Evolutionary conservation across 2,329 filamentous ascomycete genomes (phyloP), one percentile per base, ranked within the genome.

Genomic region (Colletotrichum siamense): DNA sequence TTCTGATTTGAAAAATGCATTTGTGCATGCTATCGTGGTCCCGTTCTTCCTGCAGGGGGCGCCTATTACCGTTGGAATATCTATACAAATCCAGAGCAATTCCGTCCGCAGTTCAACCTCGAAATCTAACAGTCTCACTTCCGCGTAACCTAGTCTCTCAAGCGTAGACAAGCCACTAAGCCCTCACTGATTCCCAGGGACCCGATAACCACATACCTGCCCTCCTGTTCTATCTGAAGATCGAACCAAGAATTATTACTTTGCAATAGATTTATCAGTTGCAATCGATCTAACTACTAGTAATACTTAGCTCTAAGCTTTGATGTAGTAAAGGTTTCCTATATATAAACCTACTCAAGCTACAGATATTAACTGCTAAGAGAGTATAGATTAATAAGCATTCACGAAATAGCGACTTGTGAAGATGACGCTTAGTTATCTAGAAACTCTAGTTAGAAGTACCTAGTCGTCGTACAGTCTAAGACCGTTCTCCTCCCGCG

Each of bases 301-400:
- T 16, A 8, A 8, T 36, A 5, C 0, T 36, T 36, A 36, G 34
- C 34, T 55, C n/a, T 18, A 44, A 0, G 16, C 39, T 44, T 44
- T 3, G 0, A 44, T 44, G 0, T 10, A 0, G 0, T n/a, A 0
- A 44, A 44, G 39, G 10, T 0, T 44, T 44, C 39, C 0, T 44
- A n/a, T 44, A 4, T 1, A 44, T 10, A n/a, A n/a, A n/a, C 39
- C 16, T 44, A 10, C 18, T 12, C 16, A 26, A 57, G 24, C 16
- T 26, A 0, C 52, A 57, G 52, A 57, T 26, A 57, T 57, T 4
- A 6, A 44, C 24, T 57, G 52, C 22, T n/a, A 24, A 57, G 52
- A 57, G 52, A 57, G 16, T 5, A 57, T 26, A n/a, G 24, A 24
- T 57, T 26, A 57, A 57, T 57, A 1, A 26, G 52, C 22, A 57